Evolutionary conservation across 805 yeast species (phyloP).

Genomic region (Zygosaccharomyces kombuchaensis): DNA sequence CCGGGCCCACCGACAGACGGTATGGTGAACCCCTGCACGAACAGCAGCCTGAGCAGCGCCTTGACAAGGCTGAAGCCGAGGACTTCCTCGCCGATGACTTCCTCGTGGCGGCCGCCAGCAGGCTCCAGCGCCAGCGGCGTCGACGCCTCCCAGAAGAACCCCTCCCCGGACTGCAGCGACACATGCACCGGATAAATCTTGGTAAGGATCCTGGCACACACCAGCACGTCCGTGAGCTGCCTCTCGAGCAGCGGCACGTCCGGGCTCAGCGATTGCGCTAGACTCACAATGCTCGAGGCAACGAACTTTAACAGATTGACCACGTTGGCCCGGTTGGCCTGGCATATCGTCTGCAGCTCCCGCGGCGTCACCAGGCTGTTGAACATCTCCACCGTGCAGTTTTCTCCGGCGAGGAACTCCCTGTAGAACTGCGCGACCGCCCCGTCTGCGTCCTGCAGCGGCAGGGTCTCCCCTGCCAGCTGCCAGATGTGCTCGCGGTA

Average conservation of each 20-base stretch:
- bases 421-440: slow-evolving; percentile 31
- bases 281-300: slow-evolving; percentile 33
- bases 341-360: slow-evolving; percentile 59
- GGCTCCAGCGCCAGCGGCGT: slow-evolving; percentile 1
- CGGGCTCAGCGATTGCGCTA: slow-evolving; percentile 18
- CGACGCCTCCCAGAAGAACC: slow-evolving; percentile 23
- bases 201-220: slow-evolving; percentile 61
- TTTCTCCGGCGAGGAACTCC: slow-evolving; percentile 19
- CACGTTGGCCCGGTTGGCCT: slow-evolving; percentile 54
- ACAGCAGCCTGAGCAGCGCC: slow-evolving; percentile 26
- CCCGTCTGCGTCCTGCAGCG: slow-evolving; percentile 36
- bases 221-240: slow-evolving; percentile 40
- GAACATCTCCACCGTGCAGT: slow-evolving; percentile 17
- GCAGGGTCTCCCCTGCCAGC: slow-evolving; percentile 11
- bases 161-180: slow-evolving; percentile 40
- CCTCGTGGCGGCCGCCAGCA: no score
- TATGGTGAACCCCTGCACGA: slow-evolving; percentile 30
- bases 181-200: slow-evolving; percentile 62
- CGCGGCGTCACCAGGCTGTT: slow-evolving; percentile 48
- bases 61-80: slow-evolving; percentile 21
- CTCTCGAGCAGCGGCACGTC: slow-evolving; percentile 8
- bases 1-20: slow-evolving; percentile 24
- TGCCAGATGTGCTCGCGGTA: slow-evolving; percentile 46
- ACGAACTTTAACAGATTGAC: slow-evolving; percentile 45
- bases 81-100: slow-evolving; percentile 4